Evolutionary conservation across 805 yeast genomes (phyloP), one percentile per base, ranked within the genome.

Genomic region (Hanseniaspora lindneri): DNA sequence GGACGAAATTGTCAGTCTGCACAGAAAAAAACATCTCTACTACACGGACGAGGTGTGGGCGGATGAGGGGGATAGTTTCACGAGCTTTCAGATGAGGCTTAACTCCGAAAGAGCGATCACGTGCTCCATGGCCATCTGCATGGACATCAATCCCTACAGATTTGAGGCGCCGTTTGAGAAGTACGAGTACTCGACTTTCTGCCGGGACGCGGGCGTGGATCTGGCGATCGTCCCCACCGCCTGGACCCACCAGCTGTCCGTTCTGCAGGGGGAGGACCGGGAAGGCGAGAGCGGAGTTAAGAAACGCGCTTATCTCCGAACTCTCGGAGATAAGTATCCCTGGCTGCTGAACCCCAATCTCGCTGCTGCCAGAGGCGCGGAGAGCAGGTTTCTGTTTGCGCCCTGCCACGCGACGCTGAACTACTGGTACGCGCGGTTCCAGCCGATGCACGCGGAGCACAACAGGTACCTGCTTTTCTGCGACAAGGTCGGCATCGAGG

Each of bases 101-200:
- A 27, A 17, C 1, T 27, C 39, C 2, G 16, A 24, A 19, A 39
- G 27, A 14, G 19, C 23, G 11, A 33, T 46, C 10, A 39, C 23
- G 1, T 46, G 81, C 1, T 71, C 79, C 29, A 69, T 88, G 48
- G 97, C 96, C 0, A 86, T 88, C 5, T 88, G 97, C 60, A 88
- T 88, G 96, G 97, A 88, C 64, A 62, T 88, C 53, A 87, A 84
- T 60, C 95, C 96, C 0, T 82, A 83, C 61, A 71, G 83, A 59
- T 88, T 88, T 61, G 68, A 74, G 53, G 86, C 95, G 1, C 87
- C 94, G 1, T 87, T 85, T 63, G 68, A 72, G 32, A 70, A 68
- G 23, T 85, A 74, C 59, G 96, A 88, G 61, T 84, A 83, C 62
- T 72, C 88, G 0, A 60, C 63, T 25, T 68, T 69, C 46, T 77